These are phyloP conservation scores for Protomyces arabidopsidicola DNA, from an alignment of 1,139 yeast species.

Conservation along the genomic window DNA sequence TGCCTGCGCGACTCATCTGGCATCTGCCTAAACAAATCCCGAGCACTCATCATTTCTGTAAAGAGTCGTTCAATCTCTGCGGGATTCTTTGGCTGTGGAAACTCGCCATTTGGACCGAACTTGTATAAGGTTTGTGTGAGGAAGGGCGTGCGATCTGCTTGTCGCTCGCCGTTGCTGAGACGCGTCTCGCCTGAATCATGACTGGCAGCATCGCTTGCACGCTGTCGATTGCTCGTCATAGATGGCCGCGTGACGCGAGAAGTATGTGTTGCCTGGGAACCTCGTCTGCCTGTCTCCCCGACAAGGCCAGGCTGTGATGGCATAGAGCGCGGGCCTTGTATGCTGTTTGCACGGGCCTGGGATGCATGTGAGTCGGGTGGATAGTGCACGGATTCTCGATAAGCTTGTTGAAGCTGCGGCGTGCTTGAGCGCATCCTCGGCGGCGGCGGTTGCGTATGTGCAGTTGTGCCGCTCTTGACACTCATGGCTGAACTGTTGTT, in stretches of 20 bases:
- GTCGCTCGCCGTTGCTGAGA: neutral
- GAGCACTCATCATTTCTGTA: conserved; percentile 64
- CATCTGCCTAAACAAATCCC: conserved; percentile 45
- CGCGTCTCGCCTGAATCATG: conserved; percentile 5
- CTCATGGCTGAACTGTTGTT: neutral
- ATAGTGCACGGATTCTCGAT: neutral
- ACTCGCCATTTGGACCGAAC: conserved; percentile 33
- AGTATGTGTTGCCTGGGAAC: neutral
- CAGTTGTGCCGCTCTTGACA: neutral
- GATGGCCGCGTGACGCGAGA: neutral
- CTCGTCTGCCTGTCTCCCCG: neutral
- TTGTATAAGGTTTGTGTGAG: conserved; percentile 13
- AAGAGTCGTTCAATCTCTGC: conserved; percentile 10
- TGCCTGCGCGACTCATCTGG: conserved; percentile 75
- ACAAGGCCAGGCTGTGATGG: neutral
- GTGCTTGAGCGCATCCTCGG: neutral
- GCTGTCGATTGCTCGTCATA: conserved; percentile 9
- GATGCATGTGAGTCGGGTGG: conserved; percentile 26
- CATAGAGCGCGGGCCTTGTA: conserved; percentile 24
- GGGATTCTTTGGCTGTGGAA: conserved; percentile 29
- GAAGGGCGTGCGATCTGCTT: neutral
- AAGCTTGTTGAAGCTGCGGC: neutral
- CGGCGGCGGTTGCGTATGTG: neutral
- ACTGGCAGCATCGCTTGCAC: conserved; percentile 17
- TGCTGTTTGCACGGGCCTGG: conserved; percentile 16